These are phyloP conservation scores for Withania somnifera DNA, from an alignment of 305 asterid species.

Conservation along the genomic window DNA sequence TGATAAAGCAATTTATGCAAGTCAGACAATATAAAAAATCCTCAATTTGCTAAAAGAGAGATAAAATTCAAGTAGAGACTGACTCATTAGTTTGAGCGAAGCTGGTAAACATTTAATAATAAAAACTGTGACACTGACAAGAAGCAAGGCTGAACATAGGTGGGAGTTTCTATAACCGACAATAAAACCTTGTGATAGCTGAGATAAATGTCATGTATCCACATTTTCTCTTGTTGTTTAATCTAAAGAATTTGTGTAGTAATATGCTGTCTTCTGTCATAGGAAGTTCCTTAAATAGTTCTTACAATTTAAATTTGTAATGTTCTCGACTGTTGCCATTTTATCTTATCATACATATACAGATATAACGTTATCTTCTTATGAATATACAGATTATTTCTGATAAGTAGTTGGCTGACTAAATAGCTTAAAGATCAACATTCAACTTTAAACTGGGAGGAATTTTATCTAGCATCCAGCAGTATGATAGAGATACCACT, in stretches of 20 bases:
- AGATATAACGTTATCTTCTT: not conserved
- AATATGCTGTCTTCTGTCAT: not conserved
- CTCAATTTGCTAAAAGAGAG: too few relatives aligned
- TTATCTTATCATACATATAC: not conserved
- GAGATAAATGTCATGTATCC: not conserved
- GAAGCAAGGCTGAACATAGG: too few relatives aligned
- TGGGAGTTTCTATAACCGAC: too few relatives aligned
- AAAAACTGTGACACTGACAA: too few relatives aligned
- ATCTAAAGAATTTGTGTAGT: not conserved
- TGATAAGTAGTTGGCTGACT: not conserved
- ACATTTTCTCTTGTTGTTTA: not conserved
- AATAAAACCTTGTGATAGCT: too few relatives aligned
- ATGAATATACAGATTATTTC: not conserved
- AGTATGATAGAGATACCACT: not conserved
- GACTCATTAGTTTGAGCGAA: too few relatives aligned
- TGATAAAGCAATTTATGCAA: too few relatives aligned
- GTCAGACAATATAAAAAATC: too few relatives aligned
- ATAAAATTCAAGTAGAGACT: too few relatives aligned
- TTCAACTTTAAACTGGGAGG: not conserved
- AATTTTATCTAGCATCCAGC: not conserved
- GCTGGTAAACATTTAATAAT: too few relatives aligned
- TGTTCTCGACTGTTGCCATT: not conserved
- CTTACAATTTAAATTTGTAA: not conserved
- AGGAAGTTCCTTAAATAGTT: not conserved
- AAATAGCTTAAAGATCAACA: not conserved